Evolutionary conservation across 257 asterid genomes (phyloP), one percentile per base, ranked within the genome.

Genomic region (Nyctanthes arbortristis): DNA sequence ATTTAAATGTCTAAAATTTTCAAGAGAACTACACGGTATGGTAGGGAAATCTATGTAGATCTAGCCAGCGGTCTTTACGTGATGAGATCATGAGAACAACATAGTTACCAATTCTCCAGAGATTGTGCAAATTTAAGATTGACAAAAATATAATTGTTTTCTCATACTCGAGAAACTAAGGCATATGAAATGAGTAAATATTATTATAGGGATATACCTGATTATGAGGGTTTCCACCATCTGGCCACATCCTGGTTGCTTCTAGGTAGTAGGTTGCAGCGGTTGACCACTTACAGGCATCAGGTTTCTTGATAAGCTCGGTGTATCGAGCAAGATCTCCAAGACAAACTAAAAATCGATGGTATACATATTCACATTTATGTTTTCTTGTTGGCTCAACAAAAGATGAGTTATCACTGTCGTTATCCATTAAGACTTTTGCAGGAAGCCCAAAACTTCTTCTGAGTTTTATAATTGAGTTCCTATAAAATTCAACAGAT

Each of bases 171-270:
- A 22, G 29, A 52, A 52, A 52, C 16, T 52, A 16, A 52, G 27
- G 20, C 1, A 18, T 49, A 52, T 5, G 31, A 52, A 52, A 20
- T 24, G 2, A 22, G 10, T 27, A 22, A 4, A 52, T 22, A 52
- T 22, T 24, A 20, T 22, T 20, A 7, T 10, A 65, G 34, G 13
- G 34, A 32, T 61, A 8, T 71, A 86, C 98, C 93, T 93, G 98
- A 83, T 93, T 93, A 78, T 93, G 98, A 58, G 98, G 97, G 71
- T 90, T 93, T 36, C 98, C 98, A 65, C 96, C 84, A 55, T 81
- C 86, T 4, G 96, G 91, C 86, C 94, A 90, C 31, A 84, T 83
- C 80, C 77, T 81, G 32, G 92, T 65, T 56, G 98, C 92, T 76
- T 90, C 91, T 12, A 90, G 68, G 73, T 93, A 93, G 81, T 79